Base-by-base conservation (phyloP, 2,329 filamentous ascomycete genomes). In the Epichloe typhina region DNA sequence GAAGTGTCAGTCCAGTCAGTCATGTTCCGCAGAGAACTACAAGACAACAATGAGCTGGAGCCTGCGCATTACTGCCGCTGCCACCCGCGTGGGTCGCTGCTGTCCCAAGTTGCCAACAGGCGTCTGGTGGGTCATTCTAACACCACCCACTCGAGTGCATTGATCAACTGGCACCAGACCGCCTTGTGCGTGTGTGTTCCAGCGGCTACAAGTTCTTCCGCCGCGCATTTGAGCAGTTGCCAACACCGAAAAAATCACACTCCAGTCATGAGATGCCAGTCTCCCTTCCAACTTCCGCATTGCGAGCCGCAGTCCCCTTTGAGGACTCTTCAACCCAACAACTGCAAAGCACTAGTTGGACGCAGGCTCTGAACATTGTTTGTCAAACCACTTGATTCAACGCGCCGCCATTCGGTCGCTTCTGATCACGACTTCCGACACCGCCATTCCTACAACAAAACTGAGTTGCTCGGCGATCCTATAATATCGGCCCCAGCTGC, bases 191-290 rank as follows among this genome's bases (percentile, higher is more conserved):
- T n/a, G 23, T 5, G 8, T 17, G 15, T 17, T 49, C 7, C 36
- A 19, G 7, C 49, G 49, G 49, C 43, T 17, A 41, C 37, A 40
- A 35, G 49, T 51, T 51, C 44, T 47, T 51, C 49, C 49, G 49
- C 4, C 31, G 44, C 44, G 19, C 26, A 26, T 31, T 31, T 31
- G 31, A 31, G 31, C 3, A 31, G 31, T 47, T 46, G 37, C 38
- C 37, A 49, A 43, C 31, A 40, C 12, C 26, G 26, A 49, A 49
- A 50, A 50, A 50, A 40, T 41, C 9, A 36, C 21, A 13, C 47
- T 12, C 26, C 31, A 11, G 26, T 49, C 40, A 31, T 40, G 43
- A 38, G 17, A 36, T 21, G 48, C 26, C 12, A 33, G 37, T 45
- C 42, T 7, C 41, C 11, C 21, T 26, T 5, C 19, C 41, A 31